Base-by-base conservation (phyloP, 176 grass and related monocot species). In the Ampelocalamus luodianensis region DNA sequence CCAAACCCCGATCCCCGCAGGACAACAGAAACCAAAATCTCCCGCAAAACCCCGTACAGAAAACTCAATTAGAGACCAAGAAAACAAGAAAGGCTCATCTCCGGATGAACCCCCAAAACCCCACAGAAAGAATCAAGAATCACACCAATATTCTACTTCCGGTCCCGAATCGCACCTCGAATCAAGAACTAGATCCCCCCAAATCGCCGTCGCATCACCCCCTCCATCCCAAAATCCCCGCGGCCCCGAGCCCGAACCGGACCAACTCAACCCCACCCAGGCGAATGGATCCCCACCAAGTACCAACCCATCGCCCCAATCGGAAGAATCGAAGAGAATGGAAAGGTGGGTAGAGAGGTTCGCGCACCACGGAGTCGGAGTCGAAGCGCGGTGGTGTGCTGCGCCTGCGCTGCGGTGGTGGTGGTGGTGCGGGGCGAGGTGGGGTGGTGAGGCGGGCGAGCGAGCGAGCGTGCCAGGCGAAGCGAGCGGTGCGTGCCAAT, bases 301-400 rank as follows among this genome's bases (percentile, higher is more conserved):
- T 29, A n/a, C 37, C 22, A 37, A 6, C 42, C 18, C n/a, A 15
- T 23, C 61, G n/a, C 14, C 23, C 36, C 0, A 13, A 75, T 38
- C 4, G 10, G 32, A 55, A 17, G 76, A 69, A 45, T 34, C 38
- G n/a, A 49, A 4, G 0, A 20, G 18, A 46, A 8, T 32, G 43
- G 45, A 20, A 4, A 22, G 29, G 59, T 2, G 56, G 29, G 29
- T 0, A 38, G 46, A 27, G 22, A 2, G 85, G 23, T 81, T 37
- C 10, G 69, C 78, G 39, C 71, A 82, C 85, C 78, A 37, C 5
- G 24, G 61, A 56, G 68, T 44, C 5, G 36, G 70, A 56, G 68
- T 23, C 23, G 59, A 54, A 18, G 16, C 9, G 16, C 14, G 15
- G 48, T 20, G 49, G 5, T 22, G 49, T 0, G 12, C n/a, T 72